A percentile compares a stretch with the other conserved stretches of the same genome.
Evolutionary conservation across 2,329 filamentous ascomycete genomes (phyloP).

Genomic region (Cyclaneusma minus): DNA sequence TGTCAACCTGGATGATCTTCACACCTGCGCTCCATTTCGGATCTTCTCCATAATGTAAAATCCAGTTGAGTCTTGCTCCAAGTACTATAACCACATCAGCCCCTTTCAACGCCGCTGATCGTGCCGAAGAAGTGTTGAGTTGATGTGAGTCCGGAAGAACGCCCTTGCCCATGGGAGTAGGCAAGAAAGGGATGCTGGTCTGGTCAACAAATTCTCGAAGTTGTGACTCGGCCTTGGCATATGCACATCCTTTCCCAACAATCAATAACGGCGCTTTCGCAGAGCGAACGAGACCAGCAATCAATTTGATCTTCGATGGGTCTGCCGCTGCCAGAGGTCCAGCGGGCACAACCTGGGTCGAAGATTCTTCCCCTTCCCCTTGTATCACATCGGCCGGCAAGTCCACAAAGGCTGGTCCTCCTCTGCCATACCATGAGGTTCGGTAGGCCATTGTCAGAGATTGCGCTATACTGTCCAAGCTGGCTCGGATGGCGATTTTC

Average conservation of each 20-base stretch:
- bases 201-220: constrained; percentile 29
- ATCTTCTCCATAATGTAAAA: constrained; percentile 36
- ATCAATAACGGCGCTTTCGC: constrained; percentile 35
- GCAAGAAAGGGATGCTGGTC: constrained; percentile 36
- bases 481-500: constrained; percentile 31
- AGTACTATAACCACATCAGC: constrained; percentile 39
- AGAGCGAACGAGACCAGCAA: constrained; percentile 26
- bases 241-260: constrained; percentile 39
- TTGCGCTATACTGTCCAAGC: constrained; percentile 27
- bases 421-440: constrained; percentile 35
- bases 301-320: constrained; percentile 23
- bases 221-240: constrained; percentile 29
- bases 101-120: constrained; percentile 33
- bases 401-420: constrained; percentile 36
- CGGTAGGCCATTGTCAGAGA: constrained; percentile 34
- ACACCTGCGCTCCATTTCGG: constrained; percentile 35
- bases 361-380: constrained; percentile 16
- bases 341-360: constrained; percentile 15
- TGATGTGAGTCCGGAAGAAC: constrained; percentile 36
- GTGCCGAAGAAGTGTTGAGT: constrained; percentile 34
- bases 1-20: constrained; percentile 39
- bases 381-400: constrained; percentile 39
- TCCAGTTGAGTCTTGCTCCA: constrained; percentile 41
- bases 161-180: constrained; percentile 43
- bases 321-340: constrained; percentile 29